Conservation (phyloP, 106 monocot species). For the Chionographis japonica region DNA sequence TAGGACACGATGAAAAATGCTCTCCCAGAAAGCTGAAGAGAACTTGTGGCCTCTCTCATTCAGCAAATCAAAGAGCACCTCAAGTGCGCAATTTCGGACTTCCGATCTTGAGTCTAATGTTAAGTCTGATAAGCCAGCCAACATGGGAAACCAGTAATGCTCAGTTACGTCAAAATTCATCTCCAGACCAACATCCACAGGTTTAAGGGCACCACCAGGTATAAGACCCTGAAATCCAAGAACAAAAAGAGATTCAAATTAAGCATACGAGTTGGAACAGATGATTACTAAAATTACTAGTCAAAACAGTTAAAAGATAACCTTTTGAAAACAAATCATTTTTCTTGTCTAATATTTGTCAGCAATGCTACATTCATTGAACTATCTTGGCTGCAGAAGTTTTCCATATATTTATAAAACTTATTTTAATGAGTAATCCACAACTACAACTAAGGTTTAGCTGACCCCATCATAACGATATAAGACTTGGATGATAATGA, state of each 20-base stretch:
- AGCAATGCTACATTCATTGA: no score
- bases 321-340: no score
- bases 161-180: constrained; percentile 75
- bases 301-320: no score
- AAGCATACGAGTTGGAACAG: no score
- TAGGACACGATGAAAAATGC: constrained; percentile 86
- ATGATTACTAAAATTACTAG: no score
- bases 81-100: constrained; percentile 90
- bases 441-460: no score
- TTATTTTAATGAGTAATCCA: no score
- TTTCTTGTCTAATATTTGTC: no score
- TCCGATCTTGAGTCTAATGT: constrained; percentile 83
- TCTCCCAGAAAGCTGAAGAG: constrained; percentile 93
- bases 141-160: constrained; percentile 98
- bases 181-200: constrained; percentile 50
- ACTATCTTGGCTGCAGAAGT: no score
- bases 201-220: constrained; percentile 89
- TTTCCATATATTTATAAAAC: no score
- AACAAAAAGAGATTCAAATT: not conserved
- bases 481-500: no score
- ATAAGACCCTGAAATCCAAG: constrained; percentile 58
- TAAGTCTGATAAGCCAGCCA: constrained; percentile 92
- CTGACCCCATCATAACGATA: no score
- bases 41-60: constrained; percentile 95
- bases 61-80: constrained; percentile 97